Percentiles rank a stretch among this genome's conserved stretches.
phyloP scores from a whole-genome alignment of 441 rosid species.

The Viola pubescens region DNA sequence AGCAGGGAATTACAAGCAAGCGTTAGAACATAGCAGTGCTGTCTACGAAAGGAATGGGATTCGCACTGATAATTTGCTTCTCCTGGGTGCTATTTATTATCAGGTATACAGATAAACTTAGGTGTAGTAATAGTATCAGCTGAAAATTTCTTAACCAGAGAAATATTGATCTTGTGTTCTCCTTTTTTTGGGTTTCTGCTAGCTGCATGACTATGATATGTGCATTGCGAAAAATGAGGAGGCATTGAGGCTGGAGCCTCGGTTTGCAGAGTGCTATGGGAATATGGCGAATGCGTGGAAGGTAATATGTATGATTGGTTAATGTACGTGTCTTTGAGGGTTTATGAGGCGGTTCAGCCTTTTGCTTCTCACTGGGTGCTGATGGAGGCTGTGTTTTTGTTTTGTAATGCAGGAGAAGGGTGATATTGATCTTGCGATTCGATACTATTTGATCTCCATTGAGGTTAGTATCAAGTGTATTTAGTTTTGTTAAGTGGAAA shows the following conservation, averaged over 20 bases:
- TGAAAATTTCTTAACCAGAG: too few relatives aligned
- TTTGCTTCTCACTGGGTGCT: background rate
- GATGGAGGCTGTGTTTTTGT: slow-evolving; percentile 10
- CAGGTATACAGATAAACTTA: slow-evolving; percentile 41
- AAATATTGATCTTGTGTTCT: background rate
- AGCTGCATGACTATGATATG: slow-evolving; percentile 97
- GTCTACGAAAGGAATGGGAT: slow-evolving; percentile 70
- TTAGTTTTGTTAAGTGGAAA: background rate
- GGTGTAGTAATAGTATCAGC: background rate
- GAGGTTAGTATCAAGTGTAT: slow-evolving; percentile 48
- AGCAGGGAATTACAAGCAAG: slow-evolving; percentile 71
- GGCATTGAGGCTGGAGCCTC: slow-evolving; percentile 89
- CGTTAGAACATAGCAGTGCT: slow-evolving; percentile 72
- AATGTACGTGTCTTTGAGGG: too few relatives aligned
- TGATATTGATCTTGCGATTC: slow-evolving; percentile 84
- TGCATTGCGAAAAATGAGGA: slow-evolving; percentile 93
- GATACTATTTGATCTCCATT: slow-evolving; percentile 85
- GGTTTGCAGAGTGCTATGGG: slow-evolving; percentile 97
- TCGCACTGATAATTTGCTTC: slow-evolving; percentile 94
- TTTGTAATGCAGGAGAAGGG: slow-evolving; percentile 75
- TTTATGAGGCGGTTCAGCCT: too few relatives aligned
- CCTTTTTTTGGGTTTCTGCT: slow-evolving; percentile 5
- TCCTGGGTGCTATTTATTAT: slow-evolving; percentile 89
- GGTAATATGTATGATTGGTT: slow-evolving; percentile 33
- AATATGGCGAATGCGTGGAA: slow-evolving; percentile 99